Evolutionary conservation across 257 asterid species (phyloP), one percentile per base, ranked within the genome.

Genomic region (Catharanthus roseus): DNA sequence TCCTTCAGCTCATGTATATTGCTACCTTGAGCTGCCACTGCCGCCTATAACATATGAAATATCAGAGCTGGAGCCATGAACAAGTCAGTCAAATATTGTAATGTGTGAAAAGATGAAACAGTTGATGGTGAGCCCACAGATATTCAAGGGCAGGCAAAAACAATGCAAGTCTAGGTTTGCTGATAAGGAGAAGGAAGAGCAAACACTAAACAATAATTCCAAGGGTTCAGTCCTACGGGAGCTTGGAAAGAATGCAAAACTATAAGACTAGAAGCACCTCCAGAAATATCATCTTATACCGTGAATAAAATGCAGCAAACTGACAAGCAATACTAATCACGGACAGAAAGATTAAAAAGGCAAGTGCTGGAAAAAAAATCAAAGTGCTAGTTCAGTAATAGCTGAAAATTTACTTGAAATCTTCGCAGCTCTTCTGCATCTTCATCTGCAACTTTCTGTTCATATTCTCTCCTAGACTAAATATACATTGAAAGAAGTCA

Each of bases 401-500:
- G 53, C 31, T n/a, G 68, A 74, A 70, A 66, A 73, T 61, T 65
- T 74, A 92, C 98, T 90, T 91, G 97, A 80, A 93, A 93, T 81
- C 85, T 80, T 62, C 74, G 90, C 75, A 91, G 90, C 80, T 88
- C 83, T 69, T 74, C 76, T 70, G 83, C 91, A 82, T 93, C 99
- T 81, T 91, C 96, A 73, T 86, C 93, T 53, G 95, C 97, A 70
- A 89, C 55, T 76, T 93, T 89, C 26, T 77, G 89, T 81, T 93
- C 99, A 68, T 84, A 80, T 64, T 91, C 96, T 78, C 79, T 87
- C 88, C 72, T 91, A 16, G 96, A 86, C 98, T 93, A 55, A 73
- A 74, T 75, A 58, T 78, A 75, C 24, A 72, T 72, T 60, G 47
- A 74, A 77, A 74, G 77, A n/a, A 60, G 75, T 62, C 74, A 75